Percentiles rank a stretch among this genome's conserved stretches.
Conservation (phyloP, 2,329 filamentous ascomycete genomes). For the Aureobasidium uvarum region DNA sequence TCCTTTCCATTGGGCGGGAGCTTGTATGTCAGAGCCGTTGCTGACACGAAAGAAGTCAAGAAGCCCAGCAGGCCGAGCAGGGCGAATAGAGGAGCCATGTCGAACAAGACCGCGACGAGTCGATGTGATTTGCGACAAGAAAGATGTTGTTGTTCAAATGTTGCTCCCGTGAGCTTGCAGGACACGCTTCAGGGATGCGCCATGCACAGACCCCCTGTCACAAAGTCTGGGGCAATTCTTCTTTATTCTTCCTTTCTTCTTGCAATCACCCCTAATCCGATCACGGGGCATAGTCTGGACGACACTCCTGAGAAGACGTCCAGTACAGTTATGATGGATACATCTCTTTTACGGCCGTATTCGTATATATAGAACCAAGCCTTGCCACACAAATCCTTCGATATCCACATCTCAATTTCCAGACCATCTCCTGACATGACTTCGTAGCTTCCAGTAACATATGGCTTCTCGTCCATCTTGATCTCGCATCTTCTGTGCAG, state of each 20-base stretch:
- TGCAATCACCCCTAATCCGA: neutral
- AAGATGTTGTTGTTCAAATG: neutral
- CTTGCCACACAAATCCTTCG: neutral
- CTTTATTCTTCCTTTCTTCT: neutral
- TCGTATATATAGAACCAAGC: neutral
- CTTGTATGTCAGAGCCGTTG: slow-evolving; percentile 93
- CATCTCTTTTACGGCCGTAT: neutral
- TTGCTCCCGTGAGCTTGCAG: slow-evolving; percentile 10
- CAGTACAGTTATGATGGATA: too few relatives aligned
- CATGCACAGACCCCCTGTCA: slow-evolving; percentile 12
- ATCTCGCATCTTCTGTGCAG: neutral
- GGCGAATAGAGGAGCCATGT: slow-evolving; percentile 34
- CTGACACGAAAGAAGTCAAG: slow-evolving; percentile 68
- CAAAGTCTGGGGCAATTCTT: neutral
- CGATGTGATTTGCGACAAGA: neutral
- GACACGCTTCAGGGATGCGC: slow-evolving; percentile 19
- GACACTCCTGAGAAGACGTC: too few relatives aligned
- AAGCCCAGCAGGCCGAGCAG: slow-evolving; percentile 55
- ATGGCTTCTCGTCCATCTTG: neutral
- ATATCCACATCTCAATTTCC: neutral
- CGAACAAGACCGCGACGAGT: slow-evolving; percentile 8
- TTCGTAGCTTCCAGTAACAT: neutral
- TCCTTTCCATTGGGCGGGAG: slow-evolving; percentile 87
- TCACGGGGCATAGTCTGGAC: too few relatives aligned
- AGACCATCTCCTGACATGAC: neutral